Percentiles rank a stretch among this genome's conserved stretches.
Conservation (phyloP, 371 early-diverging fungal genomes). For the Mortierella sp. region DNA sequence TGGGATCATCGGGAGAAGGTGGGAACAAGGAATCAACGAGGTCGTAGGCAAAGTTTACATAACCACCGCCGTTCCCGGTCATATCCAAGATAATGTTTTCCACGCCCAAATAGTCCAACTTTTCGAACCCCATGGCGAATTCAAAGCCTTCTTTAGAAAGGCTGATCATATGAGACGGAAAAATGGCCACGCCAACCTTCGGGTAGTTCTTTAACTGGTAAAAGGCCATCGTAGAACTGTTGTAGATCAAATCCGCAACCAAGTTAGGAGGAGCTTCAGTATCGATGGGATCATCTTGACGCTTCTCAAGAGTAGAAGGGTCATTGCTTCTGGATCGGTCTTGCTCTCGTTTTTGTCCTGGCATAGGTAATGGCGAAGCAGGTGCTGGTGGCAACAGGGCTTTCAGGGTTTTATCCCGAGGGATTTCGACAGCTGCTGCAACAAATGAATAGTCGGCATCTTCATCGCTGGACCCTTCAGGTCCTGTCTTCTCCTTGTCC, state of each 20-base stretch:
- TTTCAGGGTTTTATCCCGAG: slow-evolving; percentile 10
- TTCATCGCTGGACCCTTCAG: no score
- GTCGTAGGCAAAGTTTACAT: slow-evolving; percentile 47
- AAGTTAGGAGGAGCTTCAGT: not conserved
- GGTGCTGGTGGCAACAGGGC: not conserved
- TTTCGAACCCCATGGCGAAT: slow-evolving; percentile 21
- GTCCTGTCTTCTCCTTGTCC: no score
- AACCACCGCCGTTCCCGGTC: slow-evolving; percentile 42
- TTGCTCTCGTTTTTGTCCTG: not conserved
- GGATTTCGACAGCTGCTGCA: slow-evolving; percentile 14
- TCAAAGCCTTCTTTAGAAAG: slow-evolving; percentile 4
- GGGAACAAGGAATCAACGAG: slow-evolving; percentile 51
- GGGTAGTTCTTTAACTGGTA: slow-evolving; percentile 34
- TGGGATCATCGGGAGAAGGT: no score
- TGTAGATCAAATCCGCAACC: slow-evolving; percentile 20
- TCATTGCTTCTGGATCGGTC: not conserved
- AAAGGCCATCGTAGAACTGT: slow-evolving; percentile 29
- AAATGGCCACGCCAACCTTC: slow-evolving; percentile 31
- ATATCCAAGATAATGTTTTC: slow-evolving; percentile 40
- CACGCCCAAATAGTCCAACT: slow-evolving; percentile 17
- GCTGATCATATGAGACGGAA: slow-evolving; percentile 39
- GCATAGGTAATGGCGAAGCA: no score
- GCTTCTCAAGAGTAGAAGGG: no score
- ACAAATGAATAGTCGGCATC: no score
- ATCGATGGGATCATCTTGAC: not conserved